Conservation (phyloP, 169 alveolate genomes). For the Eimeria necatrix region DNA sequence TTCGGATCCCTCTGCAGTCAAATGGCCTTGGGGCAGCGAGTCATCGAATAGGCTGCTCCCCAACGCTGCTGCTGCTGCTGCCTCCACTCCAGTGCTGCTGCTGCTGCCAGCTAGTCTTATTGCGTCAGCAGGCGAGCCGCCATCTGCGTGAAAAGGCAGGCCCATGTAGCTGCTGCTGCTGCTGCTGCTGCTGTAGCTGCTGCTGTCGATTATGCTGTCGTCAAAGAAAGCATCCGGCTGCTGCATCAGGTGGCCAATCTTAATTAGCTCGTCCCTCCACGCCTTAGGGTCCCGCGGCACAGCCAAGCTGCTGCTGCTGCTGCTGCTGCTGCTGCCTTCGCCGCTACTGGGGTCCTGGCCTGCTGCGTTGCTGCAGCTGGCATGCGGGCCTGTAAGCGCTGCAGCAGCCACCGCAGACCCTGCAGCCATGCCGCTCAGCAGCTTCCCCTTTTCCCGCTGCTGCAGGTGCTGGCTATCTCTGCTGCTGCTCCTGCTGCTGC, state of each 20-base stretch:
- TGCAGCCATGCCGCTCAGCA: not conserved
- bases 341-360: not conserved
- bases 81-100: not conserved
- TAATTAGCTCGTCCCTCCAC: conserved; percentile 15
- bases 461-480: not conserved
- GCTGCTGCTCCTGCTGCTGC: not conserved
- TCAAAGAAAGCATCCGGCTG: not conserved
- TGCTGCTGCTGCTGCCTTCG: conserved; percentile 43
- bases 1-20: not conserved
- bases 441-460: not conserved
- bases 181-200: conserved; percentile 58
- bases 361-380: not conserved
- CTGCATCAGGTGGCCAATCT: conserved; percentile 41
- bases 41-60: not conserved
- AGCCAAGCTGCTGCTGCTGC: conserved; percentile 8
- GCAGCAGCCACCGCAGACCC: not conserved
- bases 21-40: not conserved
- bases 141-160: not conserved
- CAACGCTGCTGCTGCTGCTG: conserved; percentile 1
- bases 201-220: not conserved
- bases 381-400: not conserved
- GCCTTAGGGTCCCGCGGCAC: conserved; percentile 32
- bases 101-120: not conserved
- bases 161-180: conserved; percentile 8
- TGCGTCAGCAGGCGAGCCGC: not conserved